phyloP scores from a whole-genome alignment of 2,329 filamentous ascomycete species.

The Corniculantispora saksenae region DNA sequence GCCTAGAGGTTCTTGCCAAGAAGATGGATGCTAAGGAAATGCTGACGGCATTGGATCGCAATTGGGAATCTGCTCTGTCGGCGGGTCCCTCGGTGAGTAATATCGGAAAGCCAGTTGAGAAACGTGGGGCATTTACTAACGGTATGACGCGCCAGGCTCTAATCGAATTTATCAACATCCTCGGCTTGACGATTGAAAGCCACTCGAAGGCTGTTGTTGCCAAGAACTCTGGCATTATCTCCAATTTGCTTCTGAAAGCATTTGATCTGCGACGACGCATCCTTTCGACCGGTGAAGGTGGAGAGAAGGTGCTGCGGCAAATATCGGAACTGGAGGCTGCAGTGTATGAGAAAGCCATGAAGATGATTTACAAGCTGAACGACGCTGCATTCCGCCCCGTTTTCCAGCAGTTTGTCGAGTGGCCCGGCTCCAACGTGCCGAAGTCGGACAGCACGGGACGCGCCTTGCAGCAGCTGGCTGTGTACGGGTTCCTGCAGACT shows the following conservation, averaged over 20 bases:
- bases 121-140: slow-evolving; percentile 14
- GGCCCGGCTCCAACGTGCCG: slow-evolving; percentile 63
- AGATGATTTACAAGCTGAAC: slow-evolving; percentile 96
- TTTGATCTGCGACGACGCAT: slow-evolving; percentile 67
- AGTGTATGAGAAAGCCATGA: slow-evolving; percentile 71
- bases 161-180: slow-evolving; percentile 67
- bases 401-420: slow-evolving; percentile 83
- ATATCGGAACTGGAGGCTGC: slow-evolving; percentile 63
- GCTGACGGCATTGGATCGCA: slow-evolving; percentile 70
- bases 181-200: slow-evolving; percentile 72
- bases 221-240: slow-evolving; percentile 72
- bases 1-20: slow-evolving; percentile 73
- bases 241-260: slow-evolving; percentile 59
- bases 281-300: slow-evolving; percentile 47
- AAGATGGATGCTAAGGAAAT: slow-evolving; percentile 76
- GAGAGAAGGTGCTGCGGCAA: slow-evolving; percentile 45
- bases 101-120: slow-evolving; percentile 8
- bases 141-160: slow-evolving; percentile 51
- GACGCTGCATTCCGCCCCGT: slow-evolving; percentile 91
- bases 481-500: slow-evolving; percentile 76
- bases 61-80: slow-evolving; percentile 66
- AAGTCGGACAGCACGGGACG: slow-evolving; percentile 62
- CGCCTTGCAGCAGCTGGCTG: slow-evolving; percentile 66
- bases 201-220: slow-evolving; percentile 77
- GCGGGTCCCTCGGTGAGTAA: slow-evolving; percentile 63